A percentile compares a stretch with the other conserved stretches of the same genome.
These are phyloP conservation scores for Eucalyptus microcorys DNA, from an alignment of 345 rosid species.

Conservation along the genomic window DNA sequence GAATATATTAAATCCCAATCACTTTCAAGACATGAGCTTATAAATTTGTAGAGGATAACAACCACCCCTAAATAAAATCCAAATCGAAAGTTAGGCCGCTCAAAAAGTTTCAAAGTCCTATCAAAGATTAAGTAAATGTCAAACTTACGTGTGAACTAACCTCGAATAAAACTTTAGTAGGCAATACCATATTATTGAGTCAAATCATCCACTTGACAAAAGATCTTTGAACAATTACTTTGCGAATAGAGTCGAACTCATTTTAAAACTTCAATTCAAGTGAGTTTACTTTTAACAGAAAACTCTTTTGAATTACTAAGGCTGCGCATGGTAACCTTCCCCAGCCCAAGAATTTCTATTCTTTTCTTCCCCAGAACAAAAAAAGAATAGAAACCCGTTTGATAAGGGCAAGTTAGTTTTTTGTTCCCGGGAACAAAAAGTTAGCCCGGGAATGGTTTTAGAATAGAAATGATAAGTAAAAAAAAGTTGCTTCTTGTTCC, in stretches of 20 bases:
- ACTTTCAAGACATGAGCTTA: neutral
- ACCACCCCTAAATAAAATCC: neutral
- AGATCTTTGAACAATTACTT: no score
- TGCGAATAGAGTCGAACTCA: fast-evolving
- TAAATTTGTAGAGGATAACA: neutral
- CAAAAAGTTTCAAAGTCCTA: fast-evolving
- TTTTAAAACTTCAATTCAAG: neutral
- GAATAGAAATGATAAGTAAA: no score
- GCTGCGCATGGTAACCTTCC: no score
- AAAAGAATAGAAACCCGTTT: no score
- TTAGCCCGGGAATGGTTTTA: no score
- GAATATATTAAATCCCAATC: neutral
- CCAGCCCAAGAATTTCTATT: no score
- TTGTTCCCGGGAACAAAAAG: no score
- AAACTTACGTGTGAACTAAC: neutral
- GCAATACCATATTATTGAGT: neutral
- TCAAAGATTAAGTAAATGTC: neutral
- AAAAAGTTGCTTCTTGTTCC: no score
- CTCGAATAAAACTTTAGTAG: neutral
- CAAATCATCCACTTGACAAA: neutral
- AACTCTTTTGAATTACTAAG: no score
- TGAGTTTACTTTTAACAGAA: fast-evolving
- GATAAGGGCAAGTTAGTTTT: no score
- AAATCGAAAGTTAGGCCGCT: fast-evolving
- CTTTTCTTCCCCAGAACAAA: no score